Conservation (phyloP, 2,329 filamentous ascomycete species). For the Cytospora leucostoma region DNA sequence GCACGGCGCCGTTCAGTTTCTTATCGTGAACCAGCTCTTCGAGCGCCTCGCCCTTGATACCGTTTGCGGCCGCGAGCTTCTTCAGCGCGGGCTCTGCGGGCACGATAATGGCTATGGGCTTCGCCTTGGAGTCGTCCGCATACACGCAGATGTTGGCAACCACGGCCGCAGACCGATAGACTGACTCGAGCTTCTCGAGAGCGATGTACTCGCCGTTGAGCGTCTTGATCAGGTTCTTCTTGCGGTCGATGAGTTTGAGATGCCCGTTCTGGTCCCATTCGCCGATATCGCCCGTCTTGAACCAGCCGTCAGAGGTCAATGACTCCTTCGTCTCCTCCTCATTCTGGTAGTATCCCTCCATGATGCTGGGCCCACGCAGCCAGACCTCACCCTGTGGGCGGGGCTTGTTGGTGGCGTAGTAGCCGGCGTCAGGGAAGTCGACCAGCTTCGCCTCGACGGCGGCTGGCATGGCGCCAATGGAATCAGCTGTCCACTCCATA, state of each 20-base stretch:
- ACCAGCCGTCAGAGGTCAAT: slow-evolving; percentile 76
- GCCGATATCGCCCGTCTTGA: slow-evolving; percentile 84
- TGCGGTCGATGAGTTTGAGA: slow-evolving; percentile 76
- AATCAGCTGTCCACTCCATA: slow-evolving; percentile 72
- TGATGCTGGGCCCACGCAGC: slow-evolving; percentile 76
- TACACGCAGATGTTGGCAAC: slow-evolving; percentile 61
- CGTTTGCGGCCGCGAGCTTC: slow-evolving; percentile 49
- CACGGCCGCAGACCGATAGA: slow-evolving; percentile 52
- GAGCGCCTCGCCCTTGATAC: slow-evolving; percentile 53
- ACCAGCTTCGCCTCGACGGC: slow-evolving; percentile 82
- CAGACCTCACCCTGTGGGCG: slow-evolving; percentile 82
- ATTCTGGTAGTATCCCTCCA: slow-evolving; percentile 74
- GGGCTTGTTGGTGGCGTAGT: slow-evolving; percentile 73
- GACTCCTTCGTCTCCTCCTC: slow-evolving; percentile 72
- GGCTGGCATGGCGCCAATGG: slow-evolving; percentile 72
- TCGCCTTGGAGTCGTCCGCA: slow-evolving; percentile 51
- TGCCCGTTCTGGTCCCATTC: slow-evolving; percentile 74
- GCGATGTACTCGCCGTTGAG: slow-evolving; percentile 82
- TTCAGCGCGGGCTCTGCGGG: slow-evolving; percentile 57
- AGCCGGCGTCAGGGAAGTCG: slow-evolving; percentile 81
- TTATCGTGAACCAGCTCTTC: slow-evolving; percentile 69
- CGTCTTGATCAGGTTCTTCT: slow-evolving; percentile 88
- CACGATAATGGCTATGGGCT: slow-evolving; percentile 59
- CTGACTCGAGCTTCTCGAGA: slow-evolving; percentile 67
- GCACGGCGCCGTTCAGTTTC: slow-evolving; percentile 63